Base-by-base conservation (phyloP, 306 rosid species). In the Cicer judaicum region DNA sequence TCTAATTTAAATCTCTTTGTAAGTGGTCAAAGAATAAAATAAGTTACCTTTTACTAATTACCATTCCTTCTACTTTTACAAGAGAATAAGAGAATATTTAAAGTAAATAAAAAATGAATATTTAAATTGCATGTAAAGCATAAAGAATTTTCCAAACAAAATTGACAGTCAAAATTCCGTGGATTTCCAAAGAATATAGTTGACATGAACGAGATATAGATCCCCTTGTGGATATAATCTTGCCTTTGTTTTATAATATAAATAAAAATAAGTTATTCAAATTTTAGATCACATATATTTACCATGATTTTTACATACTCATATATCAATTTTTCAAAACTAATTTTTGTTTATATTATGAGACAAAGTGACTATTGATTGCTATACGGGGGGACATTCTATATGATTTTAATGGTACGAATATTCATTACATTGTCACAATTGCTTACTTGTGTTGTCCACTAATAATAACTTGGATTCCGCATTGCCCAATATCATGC, bases 21-120 rank as follows among this genome's bases (percentile, higher is more conserved):
- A 29, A 29, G 5, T 29, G 5, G 3, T 29, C 34, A n/a, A n/a
- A n/a, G n/a, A n/a, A n/a, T n/a, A n/a, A n/a, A n/a, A n/a, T n/a
- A n/a, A n/a, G n/a, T n/a, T n/a, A n/a, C 47, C 41, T 79, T 72
- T 55, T 72, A 54, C 57, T 65, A 34, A 10, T 60, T 55, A 36
- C 21, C 29, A 53, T 60, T 12, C 24, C 7, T 46, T 72, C 12
- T 52, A 8, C 83, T 85, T 77, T 79, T 73, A 63, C n/a, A 43
- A 79, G 54, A 83, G 82, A 85, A 85, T 66, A 82, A 85, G 82
- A 72, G 93, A 84, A 88, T 85, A 85, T 91, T 91, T 90, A 87
- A 80, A 83, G 63, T 72, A 81, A 48, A 63, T 10, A 82, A 84
- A 87, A 46, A 77, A 85, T 71, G 94, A 86, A 89, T 86, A 86